These are phyloP conservation scores for Aspergillus ibericus DNA, from an alignment of 2,329 filamentous ascomycete species.

Conservation along the genomic window DNA sequence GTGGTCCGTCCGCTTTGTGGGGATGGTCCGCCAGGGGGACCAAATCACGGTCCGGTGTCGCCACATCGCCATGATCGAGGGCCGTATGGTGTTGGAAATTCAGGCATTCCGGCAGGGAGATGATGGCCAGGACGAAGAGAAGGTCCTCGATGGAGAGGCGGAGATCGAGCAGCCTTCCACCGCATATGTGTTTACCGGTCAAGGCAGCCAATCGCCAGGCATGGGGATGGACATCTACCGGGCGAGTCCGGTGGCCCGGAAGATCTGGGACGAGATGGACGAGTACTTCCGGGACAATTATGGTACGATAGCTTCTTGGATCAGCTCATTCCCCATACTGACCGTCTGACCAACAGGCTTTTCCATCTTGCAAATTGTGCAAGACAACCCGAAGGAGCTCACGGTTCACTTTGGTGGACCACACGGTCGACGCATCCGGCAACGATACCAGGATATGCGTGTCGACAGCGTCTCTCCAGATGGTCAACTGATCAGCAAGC, in stretches of 20 bases:
- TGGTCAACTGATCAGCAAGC: slow-evolving; percentile 63
- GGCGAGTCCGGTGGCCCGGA: slow-evolving; percentile 87
- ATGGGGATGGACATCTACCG: slow-evolving; percentile 98
- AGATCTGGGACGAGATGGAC: slow-evolving; percentile 93
- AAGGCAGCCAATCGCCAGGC: slow-evolving; percentile 93
- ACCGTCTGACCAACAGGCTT: slow-evolving; percentile 49
- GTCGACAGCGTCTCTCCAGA: slow-evolving; percentile 58
- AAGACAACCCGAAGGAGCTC: slow-evolving; percentile 96
- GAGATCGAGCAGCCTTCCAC: slow-evolving; percentile 94
- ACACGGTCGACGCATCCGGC: slow-evolving; percentile 88
- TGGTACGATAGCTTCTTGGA: slow-evolving; percentile 46
- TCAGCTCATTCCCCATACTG: neutral
- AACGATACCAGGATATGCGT: slow-evolving; percentile 96
- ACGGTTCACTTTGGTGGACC: slow-evolving; percentile 95
- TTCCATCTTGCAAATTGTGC: slow-evolving; percentile 93
- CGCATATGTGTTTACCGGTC: slow-evolving; percentile 92
- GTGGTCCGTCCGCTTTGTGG: slow-evolving; percentile 65
- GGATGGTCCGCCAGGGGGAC: slow-evolving; percentile 95
- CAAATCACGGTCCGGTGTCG: slow-evolving; percentile 87
- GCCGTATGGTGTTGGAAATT: neutral
- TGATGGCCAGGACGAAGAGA: slow-evolving; percentile 75
- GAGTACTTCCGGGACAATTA: slow-evolving; percentile 96
- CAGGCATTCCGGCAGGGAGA: slow-evolving; percentile 30
- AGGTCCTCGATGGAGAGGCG: slow-evolving; percentile 86
- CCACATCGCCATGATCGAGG: slow-evolving; percentile 84